Conservation (phyloP, 2,329 filamentous ascomycete species). For the Fusarium continuum region DNA sequence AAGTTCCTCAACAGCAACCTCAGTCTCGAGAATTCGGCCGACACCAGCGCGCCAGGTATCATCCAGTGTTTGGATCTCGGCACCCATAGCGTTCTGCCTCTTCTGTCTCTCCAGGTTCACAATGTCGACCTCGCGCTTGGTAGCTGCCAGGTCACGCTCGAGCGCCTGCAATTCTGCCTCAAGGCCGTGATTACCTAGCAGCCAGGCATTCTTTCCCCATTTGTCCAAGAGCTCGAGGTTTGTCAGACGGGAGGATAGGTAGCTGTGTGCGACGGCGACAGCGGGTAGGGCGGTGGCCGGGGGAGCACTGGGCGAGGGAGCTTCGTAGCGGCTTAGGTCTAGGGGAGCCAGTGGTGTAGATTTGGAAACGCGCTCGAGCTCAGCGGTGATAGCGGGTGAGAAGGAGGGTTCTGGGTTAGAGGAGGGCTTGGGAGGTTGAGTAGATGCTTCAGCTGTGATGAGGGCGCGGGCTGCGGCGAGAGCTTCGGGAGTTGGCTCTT, state of each 20-base stretch:
- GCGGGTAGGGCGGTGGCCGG: slow-evolving; percentile 72
- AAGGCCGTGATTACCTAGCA: slow-evolving; percentile 82
- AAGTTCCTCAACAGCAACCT: slow-evolving; percentile 81
- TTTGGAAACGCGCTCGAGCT: slow-evolving; percentile 71
- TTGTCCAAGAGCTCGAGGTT: slow-evolving; percentile 78
- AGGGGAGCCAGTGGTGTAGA: slow-evolving; percentile 57
- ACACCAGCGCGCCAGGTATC: slow-evolving; percentile 83
- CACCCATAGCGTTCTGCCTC: slow-evolving; percentile 74
- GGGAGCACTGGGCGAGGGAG: slow-evolving; percentile 50
- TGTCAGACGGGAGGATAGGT: slow-evolving; percentile 60
- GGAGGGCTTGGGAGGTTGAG: slow-evolving; percentile 61
- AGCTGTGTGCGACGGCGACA: slow-evolving; percentile 60
- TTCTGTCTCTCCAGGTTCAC: slow-evolving; percentile 75
- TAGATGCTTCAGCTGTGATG: slow-evolving; percentile 71
- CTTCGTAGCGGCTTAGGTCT: slow-evolving; percentile 85
- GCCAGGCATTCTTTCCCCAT: slow-evolving; percentile 90
- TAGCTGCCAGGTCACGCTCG: slow-evolving; percentile 77
- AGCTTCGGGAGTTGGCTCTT: slow-evolving; percentile 69
- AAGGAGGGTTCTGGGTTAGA: slow-evolving; percentile 63
- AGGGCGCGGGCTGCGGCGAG: slow-evolving; percentile 74
- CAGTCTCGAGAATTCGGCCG: slow-evolving; percentile 82
- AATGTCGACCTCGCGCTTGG: slow-evolving; percentile 74
- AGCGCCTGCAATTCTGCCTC: slow-evolving; percentile 72
- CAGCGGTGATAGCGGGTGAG: slow-evolving; percentile 71
- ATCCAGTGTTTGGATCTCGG: slow-evolving; percentile 78